Evolutionary conservation across 148 eudicot genomes (phyloP).

Genomic region (Linanthus parryae): DNA sequence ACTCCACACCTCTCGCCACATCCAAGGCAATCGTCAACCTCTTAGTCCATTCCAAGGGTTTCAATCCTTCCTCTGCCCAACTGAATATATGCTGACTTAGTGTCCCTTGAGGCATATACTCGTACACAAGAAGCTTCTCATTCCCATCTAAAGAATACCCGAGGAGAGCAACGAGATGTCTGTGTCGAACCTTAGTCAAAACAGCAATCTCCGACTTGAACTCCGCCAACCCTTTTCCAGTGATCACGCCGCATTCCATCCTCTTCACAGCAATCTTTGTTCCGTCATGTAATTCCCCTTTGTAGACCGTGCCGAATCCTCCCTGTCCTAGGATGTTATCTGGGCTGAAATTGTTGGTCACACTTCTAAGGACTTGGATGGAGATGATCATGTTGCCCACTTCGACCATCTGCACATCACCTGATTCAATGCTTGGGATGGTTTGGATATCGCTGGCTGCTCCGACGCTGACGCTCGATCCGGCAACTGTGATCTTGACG

Average conservation of each 20-base stretch:
- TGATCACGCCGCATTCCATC: conserved; percentile 61
- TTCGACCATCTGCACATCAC: conserved; percentile 81
- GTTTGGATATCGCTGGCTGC: conserved; percentile 50
- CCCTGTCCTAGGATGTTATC: conserved; percentile 57
- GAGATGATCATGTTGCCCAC: conserved; percentile 73
- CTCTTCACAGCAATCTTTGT: conserved; percentile 67
- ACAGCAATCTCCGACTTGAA: conserved; percentile 85
- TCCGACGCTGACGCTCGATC: conserved; percentile 75
- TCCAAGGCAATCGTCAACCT: conserved; percentile 75
- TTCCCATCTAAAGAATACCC: conserved; percentile 92
- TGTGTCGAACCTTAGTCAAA: conserved; percentile 77
- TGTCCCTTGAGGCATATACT: conserved; percentile 97
- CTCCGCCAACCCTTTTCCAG: conserved; percentile 68
- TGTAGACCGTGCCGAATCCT: conserved; percentile 70
- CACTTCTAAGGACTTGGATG: conserved; percentile 54
- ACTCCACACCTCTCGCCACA: conserved; percentile 92
- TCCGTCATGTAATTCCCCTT: conserved; percentile 63
- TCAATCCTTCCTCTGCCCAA: conserved; percentile 74
- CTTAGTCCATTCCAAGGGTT: conserved; percentile 77
- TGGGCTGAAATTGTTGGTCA: conserved; percentile 50
- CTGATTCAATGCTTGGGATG: conserved; percentile 34
- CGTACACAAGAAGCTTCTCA: conserved; percentile 80
- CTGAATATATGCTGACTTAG: conserved; percentile 65
- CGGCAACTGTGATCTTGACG: conserved; percentile 89
- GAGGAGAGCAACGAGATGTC: conserved; percentile 85